A percentile compares a stretch with the other conserved stretches of the same genome.
Conservation (phyloP, 768 basidiomycete genomes). For the Dacryopinax primogenitus region DNA sequence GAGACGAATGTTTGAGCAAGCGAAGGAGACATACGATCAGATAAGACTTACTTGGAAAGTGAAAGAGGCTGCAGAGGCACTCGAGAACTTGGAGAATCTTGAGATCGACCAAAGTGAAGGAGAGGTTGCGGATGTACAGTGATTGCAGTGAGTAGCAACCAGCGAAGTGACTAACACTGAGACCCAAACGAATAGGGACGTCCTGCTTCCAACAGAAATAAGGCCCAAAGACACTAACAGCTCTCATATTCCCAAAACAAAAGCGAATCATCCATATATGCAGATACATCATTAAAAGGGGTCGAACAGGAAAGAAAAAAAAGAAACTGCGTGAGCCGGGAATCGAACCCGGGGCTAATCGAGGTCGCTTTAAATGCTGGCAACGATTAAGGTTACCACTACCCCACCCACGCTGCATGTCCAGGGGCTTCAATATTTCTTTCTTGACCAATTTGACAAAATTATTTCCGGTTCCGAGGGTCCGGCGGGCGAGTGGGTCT, state of each 20-base stretch:
- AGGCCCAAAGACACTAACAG: no score
- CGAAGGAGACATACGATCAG: not conserved
- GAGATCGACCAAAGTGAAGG: no score
- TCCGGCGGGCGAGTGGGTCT: no score
- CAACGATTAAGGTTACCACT: constrained; percentile 9
- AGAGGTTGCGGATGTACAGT: no score
- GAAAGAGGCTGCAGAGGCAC: not conserved
- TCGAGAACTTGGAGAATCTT: not conserved
- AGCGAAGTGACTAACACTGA: no score
- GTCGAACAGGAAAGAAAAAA: not conserved
- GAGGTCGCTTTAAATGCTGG: constrained; percentile 8
- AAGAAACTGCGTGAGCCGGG: not conserved
- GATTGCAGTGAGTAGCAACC: no score
- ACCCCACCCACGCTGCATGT: constrained; percentile 7
- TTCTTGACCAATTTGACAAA: no score
- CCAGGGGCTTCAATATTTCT: no score
- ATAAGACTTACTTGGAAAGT: not conserved
- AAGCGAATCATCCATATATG: not conserved
- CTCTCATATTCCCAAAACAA: constrained; percentile 12
- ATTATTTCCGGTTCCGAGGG: no score
- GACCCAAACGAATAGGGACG: no score
- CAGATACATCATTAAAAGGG: not conserved
- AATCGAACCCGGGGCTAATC: constrained; percentile 9
- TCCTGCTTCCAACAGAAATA: no score
- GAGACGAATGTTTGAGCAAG: not conserved